Evolutionary conservation across 495 filamentous ascomycete genomes (phyloP).

Genomic region (Chaetomidium leptoderma): DNA sequence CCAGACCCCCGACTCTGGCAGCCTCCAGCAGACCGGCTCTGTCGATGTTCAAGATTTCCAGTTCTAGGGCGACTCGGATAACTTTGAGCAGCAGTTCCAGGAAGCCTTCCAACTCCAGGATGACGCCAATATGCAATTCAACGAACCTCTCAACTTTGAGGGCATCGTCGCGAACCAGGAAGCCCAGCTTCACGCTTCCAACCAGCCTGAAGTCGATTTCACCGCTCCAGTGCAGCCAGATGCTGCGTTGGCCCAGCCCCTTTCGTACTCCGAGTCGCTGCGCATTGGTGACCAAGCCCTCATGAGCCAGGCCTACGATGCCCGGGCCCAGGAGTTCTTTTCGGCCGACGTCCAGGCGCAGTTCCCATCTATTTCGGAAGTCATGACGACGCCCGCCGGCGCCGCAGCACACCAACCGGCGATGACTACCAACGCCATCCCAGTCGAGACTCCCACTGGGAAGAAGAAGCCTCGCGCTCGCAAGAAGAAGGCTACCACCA

Average conservation of each 20-base stretch:
- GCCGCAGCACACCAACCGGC: background rate
- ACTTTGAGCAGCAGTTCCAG: conserved; percentile 9
- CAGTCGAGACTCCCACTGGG: background rate
- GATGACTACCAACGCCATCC: background rate
- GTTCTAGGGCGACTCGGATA: conserved; percentile 13
- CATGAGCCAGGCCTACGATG: background rate
- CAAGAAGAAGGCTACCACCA: conserved; percentile 1
- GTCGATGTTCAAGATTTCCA: conserved; percentile 9
- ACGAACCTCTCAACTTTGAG: conserved; percentile 1
- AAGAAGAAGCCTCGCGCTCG: background rate
- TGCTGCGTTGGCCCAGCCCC: background rate
- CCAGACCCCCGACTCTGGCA: background rate
- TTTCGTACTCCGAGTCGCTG: too few relatives aligned
- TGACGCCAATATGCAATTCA: background rate
- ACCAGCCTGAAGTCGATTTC: background rate
- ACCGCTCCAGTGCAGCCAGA: background rate
- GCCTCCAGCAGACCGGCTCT: background rate
- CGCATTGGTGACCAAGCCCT: background rate
- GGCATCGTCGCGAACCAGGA: conserved; percentile 1
- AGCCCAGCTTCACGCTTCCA: background rate
- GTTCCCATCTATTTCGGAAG: conserved; percentile 4
- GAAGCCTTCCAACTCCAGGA: background rate
- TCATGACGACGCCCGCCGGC: background rate
- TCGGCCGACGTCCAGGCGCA: conserved; percentile 6
- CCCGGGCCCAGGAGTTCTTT: conserved; percentile 1